A percentile compares a stretch with the other conserved stretches of the same genome.
Evolutionary conservation across 805 yeast genomes (phyloP).

Genomic region (Lachancea kluyveri): DNA sequence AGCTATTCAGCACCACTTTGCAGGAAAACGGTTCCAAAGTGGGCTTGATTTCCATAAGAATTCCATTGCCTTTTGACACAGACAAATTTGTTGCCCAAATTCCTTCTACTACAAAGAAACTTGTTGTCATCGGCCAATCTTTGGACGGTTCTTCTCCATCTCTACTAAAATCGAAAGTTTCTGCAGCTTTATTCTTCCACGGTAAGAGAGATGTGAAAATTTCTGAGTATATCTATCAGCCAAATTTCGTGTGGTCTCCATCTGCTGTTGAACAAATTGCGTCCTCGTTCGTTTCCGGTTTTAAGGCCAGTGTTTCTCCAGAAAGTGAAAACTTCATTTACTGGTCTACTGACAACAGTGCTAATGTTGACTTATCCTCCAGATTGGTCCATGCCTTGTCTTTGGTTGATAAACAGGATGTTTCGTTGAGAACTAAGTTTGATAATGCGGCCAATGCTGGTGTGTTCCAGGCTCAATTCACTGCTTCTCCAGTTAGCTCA

Average conservation of each 20-base stretch:
- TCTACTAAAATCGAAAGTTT: slow-evolving; percentile 60
- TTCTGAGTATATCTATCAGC: slow-evolving; percentile 46
- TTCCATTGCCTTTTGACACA: slow-evolving; percentile 74
- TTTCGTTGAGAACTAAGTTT: slow-evolving; percentile 55
- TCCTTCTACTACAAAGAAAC: slow-evolving; percentile 49
- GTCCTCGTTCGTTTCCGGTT: slow-evolving; percentile 32
- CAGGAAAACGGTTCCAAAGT: slow-evolving; percentile 33
- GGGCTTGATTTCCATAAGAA: slow-evolving; percentile 66
- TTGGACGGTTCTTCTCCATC: slow-evolving; percentile 33
- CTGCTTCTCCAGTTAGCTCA: slow-evolving; percentile 26
- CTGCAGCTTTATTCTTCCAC: slow-evolving; percentile 58
- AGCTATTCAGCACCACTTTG: slow-evolving; percentile 44
- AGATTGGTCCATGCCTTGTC: slow-evolving; percentile 66
- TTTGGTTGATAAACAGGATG: slow-evolving; percentile 46
- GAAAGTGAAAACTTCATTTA: slow-evolving; percentile 34
- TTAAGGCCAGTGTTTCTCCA: slow-evolving; percentile 8
- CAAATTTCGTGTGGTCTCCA: slow-evolving; percentile 51
- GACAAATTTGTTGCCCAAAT: slow-evolving; percentile 51
- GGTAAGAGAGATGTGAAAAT: slow-evolving; percentile 33
- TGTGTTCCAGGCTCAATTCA: slow-evolving; percentile 59
- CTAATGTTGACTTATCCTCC: slow-evolving; percentile 49
- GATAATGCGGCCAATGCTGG: slow-evolving; percentile 77
- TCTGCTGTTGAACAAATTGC: slow-evolving; percentile 45
- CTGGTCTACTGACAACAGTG: slow-evolving; percentile 66
- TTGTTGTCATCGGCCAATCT: slow-evolving; percentile 66